phyloP scores from a whole-genome alignment of 441 rosid species.

The Syzygium syzygioides region DNA sequence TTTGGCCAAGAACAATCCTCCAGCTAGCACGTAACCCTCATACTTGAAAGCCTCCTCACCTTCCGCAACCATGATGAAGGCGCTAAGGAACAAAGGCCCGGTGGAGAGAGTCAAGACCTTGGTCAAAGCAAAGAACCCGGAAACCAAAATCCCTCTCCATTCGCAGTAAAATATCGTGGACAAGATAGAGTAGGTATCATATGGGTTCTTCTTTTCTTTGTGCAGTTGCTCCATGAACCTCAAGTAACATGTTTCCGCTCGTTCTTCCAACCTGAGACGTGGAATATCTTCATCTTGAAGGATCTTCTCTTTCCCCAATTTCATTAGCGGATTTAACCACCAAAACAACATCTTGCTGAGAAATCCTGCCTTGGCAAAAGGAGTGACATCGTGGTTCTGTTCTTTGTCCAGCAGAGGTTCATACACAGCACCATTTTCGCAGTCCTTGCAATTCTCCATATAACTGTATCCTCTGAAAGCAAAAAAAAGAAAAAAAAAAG shows the following conservation, averaged over 20 bases:
- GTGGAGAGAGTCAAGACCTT: constrained; percentile 34
- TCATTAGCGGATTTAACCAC: constrained; percentile 59
- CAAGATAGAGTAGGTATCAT: constrained; percentile 13
- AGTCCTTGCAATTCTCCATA: neutral
- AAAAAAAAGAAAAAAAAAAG: constrained; percentile 9
- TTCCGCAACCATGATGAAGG: constrained; percentile 19
- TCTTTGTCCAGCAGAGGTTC: constrained; percentile 23
- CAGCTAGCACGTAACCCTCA: constrained; percentile 21
- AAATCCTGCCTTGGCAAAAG: constrained; percentile 38
- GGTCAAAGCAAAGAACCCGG: constrained; percentile 39
- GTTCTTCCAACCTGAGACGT: constrained; percentile 20
- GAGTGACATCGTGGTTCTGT: constrained; percentile 18
- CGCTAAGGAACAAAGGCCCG: constrained; percentile 36
- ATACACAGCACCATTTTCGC: constrained; percentile 8
- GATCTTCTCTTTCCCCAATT: constrained; percentile 30
- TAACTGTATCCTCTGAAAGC: constrained; percentile 3
- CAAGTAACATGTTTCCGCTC: constrained; percentile 34
- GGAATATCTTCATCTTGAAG: constrained; percentile 42
- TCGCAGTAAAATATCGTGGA: constrained; percentile 24
- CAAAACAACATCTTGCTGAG: constrained; percentile 35
- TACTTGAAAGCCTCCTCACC: constrained; percentile 25
- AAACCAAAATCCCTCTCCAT: constrained; percentile 30
- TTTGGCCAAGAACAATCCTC: constrained; percentile 40
- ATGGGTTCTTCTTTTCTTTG: constrained; percentile 15
- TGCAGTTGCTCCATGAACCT: constrained; percentile 17